Conservation (phyloP, 225 moss, liverwort and hornwort genomes). For the Pseudisothecium myosuroides region DNA sequence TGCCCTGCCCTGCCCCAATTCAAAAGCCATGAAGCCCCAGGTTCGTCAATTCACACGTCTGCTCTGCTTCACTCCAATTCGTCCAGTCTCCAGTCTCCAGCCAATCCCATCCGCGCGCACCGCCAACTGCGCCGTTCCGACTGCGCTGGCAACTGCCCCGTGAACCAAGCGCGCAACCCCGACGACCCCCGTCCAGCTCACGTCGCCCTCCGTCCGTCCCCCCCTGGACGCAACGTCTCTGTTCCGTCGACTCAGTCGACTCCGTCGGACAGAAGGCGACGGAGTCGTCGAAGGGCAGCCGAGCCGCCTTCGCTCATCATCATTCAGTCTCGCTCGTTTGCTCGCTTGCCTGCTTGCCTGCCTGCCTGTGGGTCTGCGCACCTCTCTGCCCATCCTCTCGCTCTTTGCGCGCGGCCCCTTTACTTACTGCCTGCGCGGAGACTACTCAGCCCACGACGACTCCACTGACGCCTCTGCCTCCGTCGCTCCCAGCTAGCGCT, state of each 20-base stretch:
- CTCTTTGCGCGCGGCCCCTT: background rate
- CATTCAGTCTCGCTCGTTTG: conserved; percentile 7
- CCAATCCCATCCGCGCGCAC: conserved; percentile 1
- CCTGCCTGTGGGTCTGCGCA: background rate
- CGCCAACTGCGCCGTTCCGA: conserved; percentile 9
- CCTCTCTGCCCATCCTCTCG: background rate
- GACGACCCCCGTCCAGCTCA: background rate
- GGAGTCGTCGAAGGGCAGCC: conserved; percentile 19
- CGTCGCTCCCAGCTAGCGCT: background rate
- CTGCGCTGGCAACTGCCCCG: conserved; percentile 6
- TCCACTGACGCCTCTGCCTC: background rate
- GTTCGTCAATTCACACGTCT: background rate
- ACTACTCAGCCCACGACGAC: background rate
- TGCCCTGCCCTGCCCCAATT: background rate
- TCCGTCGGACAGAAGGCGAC: background rate
- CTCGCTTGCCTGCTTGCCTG: background rate
- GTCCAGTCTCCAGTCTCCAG: background rate
- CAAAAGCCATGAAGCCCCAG: background rate
- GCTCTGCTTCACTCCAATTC: background rate
- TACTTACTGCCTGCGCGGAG: background rate
- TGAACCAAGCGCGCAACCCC: background rate
- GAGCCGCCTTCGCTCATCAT: conserved; percentile 18
- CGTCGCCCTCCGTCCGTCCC: background rate
- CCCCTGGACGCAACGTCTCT: background rate
- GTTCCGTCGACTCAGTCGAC: background rate